Conservation (phyloP, 2,329 filamentous ascomycete genomes). For the Xylaria multiplex region DNA sequence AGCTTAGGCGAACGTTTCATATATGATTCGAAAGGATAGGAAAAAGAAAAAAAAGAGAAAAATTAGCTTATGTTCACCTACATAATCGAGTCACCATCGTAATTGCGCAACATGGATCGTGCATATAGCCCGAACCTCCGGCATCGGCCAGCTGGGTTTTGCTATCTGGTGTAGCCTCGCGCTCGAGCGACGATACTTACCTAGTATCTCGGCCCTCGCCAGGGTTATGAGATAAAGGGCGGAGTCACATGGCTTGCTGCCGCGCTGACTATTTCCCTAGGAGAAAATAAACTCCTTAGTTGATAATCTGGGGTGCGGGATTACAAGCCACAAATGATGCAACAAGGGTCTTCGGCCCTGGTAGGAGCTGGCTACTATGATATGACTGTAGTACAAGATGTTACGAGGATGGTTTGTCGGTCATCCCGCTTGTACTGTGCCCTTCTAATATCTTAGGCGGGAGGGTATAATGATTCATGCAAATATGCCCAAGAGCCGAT, state of each 20-base stretch:
- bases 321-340: neutral
- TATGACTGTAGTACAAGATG: neutral
- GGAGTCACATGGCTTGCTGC: neutral
- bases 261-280: slow-evolving; percentile 17
- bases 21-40: neutral
- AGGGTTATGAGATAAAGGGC: neutral
- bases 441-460: too few relatives aligned
- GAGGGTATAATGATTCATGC: too few relatives aligned
- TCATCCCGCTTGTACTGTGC: too few relatives aligned
- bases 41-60: neutral
- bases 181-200: slow-evolving; percentile 15
- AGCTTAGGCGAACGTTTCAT: slow-evolving; percentile 4
- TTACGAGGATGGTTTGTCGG: neutral
- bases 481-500: neutral
- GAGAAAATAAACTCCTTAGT: neutral
- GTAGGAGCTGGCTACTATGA: too few relatives aligned
- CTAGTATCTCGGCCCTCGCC: neutral
- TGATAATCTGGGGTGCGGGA: neutral
- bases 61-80: slow-evolving; percentile 24
- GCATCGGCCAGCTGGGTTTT: slow-evolving; percentile 16
- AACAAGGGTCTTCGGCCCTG: neutral
- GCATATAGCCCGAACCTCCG: slow-evolving; percentile 13
- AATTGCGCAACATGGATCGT: neutral
- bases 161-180: neutral
- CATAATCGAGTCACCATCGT: slow-evolving; percentile 2